A percentile compares a stretch with the other conserved stretches of the same genome.
These are phyloP conservation scores for Rhizopus arrhizus DNA, from an alignment of 371 early-diverging fungal genomes.

Conservation along the genomic window DNA sequence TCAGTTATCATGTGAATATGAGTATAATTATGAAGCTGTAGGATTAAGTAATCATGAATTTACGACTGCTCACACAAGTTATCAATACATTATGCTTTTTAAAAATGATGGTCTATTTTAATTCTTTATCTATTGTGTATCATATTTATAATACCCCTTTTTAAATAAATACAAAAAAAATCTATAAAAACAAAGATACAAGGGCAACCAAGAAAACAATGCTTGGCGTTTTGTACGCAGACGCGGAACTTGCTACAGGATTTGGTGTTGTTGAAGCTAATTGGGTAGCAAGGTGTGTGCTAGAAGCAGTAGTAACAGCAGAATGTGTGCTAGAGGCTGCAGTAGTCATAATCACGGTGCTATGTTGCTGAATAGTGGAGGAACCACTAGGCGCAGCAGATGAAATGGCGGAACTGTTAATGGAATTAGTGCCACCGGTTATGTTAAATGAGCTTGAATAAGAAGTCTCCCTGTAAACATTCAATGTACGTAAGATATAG, in stretches of 20 bases:
- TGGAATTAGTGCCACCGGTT: slow-evolving; percentile 15
- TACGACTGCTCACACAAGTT: slow-evolving; percentile 56
- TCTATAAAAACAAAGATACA: background rate
- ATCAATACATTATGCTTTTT: slow-evolving; percentile 56
- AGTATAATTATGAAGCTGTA: slow-evolving; percentile 49
- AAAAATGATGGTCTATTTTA: slow-evolving; percentile 51
- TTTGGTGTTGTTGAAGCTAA: slow-evolving; percentile 9
- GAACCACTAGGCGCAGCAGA: slow-evolving; percentile 9
- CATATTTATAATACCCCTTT: slow-evolving; percentile 7
- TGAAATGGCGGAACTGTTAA: slow-evolving; percentile 10
- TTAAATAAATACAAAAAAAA: background rate
- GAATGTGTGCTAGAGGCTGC: slow-evolving; percentile 11
- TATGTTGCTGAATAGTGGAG: background rate
- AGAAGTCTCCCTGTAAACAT: slow-evolving; percentile 13
- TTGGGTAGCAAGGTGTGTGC: background rate
- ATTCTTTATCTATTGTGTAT: slow-evolving; percentile 2
- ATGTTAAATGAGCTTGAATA: slow-evolving; percentile 29
- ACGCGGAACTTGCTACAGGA: slow-evolving; percentile 8
- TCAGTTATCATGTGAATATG: slow-evolving; percentile 51
- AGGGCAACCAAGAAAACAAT: slow-evolving; percentile 15
- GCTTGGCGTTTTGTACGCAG: background rate
- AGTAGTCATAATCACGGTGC: background rate
- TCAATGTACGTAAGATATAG: background rate
- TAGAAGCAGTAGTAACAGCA: slow-evolving; percentile 5
- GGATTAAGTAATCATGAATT: slow-evolving; percentile 53